phyloP scores from a whole-genome alignment of 495 filamentous ascomycete genomes.

The Xylaria intraflava region DNA sequence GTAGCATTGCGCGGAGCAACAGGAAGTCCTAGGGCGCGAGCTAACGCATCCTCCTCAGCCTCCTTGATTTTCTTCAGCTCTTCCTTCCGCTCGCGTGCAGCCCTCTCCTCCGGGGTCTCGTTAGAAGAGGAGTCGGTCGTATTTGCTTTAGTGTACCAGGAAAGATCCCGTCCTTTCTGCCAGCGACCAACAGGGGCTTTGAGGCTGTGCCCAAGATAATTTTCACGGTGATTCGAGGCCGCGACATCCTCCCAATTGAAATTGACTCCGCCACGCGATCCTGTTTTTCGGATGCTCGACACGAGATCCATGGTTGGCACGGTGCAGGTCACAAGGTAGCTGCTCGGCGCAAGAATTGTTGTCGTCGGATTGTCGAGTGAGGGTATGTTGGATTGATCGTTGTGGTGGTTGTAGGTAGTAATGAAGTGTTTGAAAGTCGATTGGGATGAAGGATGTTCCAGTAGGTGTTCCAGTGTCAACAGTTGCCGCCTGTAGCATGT shows the following conservation, averaged over 20 bases:
- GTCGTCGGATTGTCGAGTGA: not conserved
- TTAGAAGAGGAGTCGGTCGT: slow-evolving; percentile 34
- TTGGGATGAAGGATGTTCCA: too few relatives aligned
- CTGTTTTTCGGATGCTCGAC: slow-evolving; percentile 84
- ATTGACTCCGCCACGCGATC: slow-evolving; percentile 86
- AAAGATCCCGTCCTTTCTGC: slow-evolving; percentile 82
- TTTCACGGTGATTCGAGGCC: slow-evolving; percentile 79
- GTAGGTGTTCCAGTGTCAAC: too few relatives aligned
- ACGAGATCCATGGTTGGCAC: slow-evolving; percentile 75
- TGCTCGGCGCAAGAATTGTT: not conserved
- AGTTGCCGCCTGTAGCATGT: too few relatives aligned
- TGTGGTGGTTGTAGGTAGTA: not conserved
- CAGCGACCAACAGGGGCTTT: slow-evolving; percentile 96
- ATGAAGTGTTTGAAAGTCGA: too few relatives aligned
- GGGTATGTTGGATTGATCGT: not conserved
- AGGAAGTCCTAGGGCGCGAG: slow-evolving; percentile 71
- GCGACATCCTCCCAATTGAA: slow-evolving; percentile 97
- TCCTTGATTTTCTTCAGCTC: slow-evolving; percentile 80
- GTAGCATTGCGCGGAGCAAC: slow-evolving; percentile 46
- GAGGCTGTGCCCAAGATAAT: slow-evolving; percentile 92
- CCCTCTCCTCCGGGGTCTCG: slow-evolving; percentile 56
- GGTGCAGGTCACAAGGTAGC: not conserved
- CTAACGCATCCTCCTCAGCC: slow-evolving; percentile 85
- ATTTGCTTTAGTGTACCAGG: slow-evolving; percentile 80
- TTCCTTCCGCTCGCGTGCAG: slow-evolving; percentile 62